Evolutionary conservation across 805 yeast genomes (phyloP).

Genomic region (Soucietia sequanensis): DNA sequence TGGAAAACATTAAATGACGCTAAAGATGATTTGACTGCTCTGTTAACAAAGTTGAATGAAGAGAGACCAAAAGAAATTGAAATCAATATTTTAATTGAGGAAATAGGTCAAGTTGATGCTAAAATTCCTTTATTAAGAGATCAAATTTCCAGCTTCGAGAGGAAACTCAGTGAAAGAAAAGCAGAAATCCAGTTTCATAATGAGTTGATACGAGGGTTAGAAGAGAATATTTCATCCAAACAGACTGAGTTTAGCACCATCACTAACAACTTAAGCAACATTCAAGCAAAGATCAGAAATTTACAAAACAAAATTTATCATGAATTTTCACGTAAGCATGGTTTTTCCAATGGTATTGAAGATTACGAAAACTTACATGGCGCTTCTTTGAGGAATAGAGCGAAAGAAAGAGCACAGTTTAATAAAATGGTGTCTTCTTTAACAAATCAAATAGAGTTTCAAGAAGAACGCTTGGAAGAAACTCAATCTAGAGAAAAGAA

Average conservation of each 20-base stretch:
- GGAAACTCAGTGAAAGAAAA: constrained; percentile 44
- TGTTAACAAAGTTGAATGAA: constrained; percentile 48
- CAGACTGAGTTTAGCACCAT: constrained; percentile 10
- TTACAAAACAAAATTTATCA: constrained; percentile 48
- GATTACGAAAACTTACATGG: constrained; percentile 76
- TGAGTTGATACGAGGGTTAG: constrained; percentile 17
- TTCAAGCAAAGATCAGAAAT: constrained; percentile 13
- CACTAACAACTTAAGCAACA: constrained; percentile 20
- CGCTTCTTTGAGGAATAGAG: constrained; percentile 49
- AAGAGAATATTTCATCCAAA: constrained; percentile 15
- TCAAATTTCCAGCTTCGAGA: constrained; percentile 41
- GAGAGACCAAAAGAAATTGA: constrained; percentile 52
- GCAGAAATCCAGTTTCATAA: constrained; percentile 54
- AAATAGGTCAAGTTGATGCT: constrained; percentile 34
- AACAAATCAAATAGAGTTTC: constrained; percentile 63
- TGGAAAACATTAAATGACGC: constrained; percentile 49
- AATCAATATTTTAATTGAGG: constrained; percentile 58
- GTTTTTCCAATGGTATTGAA: constrained; percentile 50
- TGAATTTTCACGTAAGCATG: constrained; percentile 54
- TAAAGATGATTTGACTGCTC: constrained; percentile 51
- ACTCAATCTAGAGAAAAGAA: constrained; percentile 46
- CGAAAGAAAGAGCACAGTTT: constrained; percentile 61
- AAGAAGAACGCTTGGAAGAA: constrained; percentile 55
- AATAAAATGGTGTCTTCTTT: constrained; percentile 60
- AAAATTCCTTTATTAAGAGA: constrained; percentile 45